Evolutionary conservation across 805 yeast genomes (phyloP), one percentile per base, ranked within the genome.

Genomic region (Yarrowia alimentaria): DNA sequence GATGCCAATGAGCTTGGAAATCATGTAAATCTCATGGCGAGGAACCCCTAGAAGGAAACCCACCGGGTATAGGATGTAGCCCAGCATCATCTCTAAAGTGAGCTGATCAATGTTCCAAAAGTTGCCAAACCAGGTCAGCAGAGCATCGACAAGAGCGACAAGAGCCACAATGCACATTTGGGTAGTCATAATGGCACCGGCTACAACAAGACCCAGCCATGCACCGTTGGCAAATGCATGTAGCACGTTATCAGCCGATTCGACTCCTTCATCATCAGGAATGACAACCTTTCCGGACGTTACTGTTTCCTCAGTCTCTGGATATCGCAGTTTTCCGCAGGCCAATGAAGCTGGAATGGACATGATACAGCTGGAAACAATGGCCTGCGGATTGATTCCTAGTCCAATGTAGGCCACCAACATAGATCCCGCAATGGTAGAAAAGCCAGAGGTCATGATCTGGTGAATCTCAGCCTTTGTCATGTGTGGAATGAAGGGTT

Each of bases 281-380:
- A 78, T 66, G 12, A 72, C 70, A 18, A 72, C 69, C 43, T 65
- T 68, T 19, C 80, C 79, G 34, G 68, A 60, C 20, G 83, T 72
- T 35, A 78, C 56, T 2, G 83, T 71, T 54, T 68, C 73, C 55
- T 79, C 83, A 3, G 75, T 71, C 58, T 79, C 85, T 7, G 85
- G 85, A 55, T 66, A 68, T 60, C 83, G 71, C 56, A 79, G 68
- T 57, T 79, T 79, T 6, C 82, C 75, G n/a, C 78, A 75, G 3
- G 83, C 81, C 55, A 79, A 64, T 10, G 82, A 74, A 25, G 80
- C 81, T 6, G 85, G 85, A 60, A 79, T 78, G 2, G 83, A 78
- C 85, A 79, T 79, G 49, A 80, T 80, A 68, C 84, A 80, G 28
- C 81, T 75, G 17, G 81, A 75, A n/a, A 79, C 77, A 60, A 80